Evolutionary conservation across 2,329 filamentous ascomycete genomes (phyloP).

Genomic region (Rachicladosporium sp.): DNA sequence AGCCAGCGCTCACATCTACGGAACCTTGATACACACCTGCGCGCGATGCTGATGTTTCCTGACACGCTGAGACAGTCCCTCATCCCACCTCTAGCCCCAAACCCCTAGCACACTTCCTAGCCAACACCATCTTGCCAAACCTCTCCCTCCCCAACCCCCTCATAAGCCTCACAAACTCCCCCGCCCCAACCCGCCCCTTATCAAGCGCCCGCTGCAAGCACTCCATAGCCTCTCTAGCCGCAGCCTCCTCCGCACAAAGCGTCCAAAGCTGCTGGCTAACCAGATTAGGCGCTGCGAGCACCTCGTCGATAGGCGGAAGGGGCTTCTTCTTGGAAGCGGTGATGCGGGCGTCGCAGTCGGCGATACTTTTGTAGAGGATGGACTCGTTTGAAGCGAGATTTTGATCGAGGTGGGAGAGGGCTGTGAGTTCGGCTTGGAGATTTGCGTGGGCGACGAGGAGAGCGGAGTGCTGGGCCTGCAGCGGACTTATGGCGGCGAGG

Average conservation of each 20-base stretch:
- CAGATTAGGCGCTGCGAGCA: constrained; percentile 85
- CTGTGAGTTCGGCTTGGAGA: constrained; percentile 61
- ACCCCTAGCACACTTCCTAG: background rate
- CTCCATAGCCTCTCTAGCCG: constrained; percentile 76
- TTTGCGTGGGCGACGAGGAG: constrained; percentile 57
- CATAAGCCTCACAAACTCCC: constrained; percentile 65
- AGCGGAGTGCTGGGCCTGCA: constrained; percentile 67
- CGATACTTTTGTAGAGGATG: constrained; percentile 65
- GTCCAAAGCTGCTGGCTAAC: constrained; percentile 88
- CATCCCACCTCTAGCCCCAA: background rate
- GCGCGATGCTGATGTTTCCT: background rate
- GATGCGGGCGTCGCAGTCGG: constrained; percentile 67
- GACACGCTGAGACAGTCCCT: background rate
- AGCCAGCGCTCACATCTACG: background rate
- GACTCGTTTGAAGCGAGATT: constrained; percentile 64
- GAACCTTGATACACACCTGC: background rate
- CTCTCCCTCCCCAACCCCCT: constrained; percentile 49
- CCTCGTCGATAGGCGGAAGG: constrained; percentile 71
- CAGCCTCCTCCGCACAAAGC: constrained; percentile 76
- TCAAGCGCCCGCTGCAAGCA: constrained; percentile 65
- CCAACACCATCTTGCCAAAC: background rate
- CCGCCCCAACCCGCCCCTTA: constrained; percentile 54
- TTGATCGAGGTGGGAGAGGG: constrained; percentile 57
- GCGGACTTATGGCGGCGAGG: constrained; percentile 57
- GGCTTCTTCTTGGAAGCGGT: constrained; percentile 55